Evolutionary conservation across 2,329 filamentous ascomycete genomes (phyloP).

Genomic region (Penicillium sp.): DNA sequence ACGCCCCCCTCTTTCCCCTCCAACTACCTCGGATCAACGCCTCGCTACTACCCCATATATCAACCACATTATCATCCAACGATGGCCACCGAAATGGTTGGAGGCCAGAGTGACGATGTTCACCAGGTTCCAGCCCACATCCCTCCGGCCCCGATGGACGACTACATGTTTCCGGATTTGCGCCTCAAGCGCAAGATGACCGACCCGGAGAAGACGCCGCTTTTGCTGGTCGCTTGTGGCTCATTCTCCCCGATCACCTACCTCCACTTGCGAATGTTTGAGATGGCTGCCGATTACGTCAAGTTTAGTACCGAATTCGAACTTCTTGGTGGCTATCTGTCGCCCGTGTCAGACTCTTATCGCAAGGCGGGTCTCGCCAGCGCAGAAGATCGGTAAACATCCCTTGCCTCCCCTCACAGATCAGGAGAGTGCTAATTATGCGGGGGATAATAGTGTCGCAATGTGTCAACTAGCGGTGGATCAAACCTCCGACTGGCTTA

Average conservation of each 20-base stretch:
- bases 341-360: conserved; percentile 73
- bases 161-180: conserved; percentile 47
- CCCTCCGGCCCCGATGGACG: conserved; percentile 35
- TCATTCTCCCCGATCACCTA: conserved; percentile 64
- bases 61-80: background rate
- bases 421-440: background rate
- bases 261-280: conserved; percentile 77
- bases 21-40: conserved; percentile 4
- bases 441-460: conserved; percentile 54
- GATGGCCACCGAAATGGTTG: conserved; percentile 31
- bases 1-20: background rate
- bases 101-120: conserved; percentile 30
- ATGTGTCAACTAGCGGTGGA: conserved; percentile 83
- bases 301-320: conserved; percentile 77
- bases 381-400: conserved; percentile 62
- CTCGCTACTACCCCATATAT: conserved; percentile 1
- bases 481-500: conserved; percentile 73
- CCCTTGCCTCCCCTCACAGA: too few relatives aligned
- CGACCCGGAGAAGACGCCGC: conserved; percentile 49
- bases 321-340: conserved; percentile 81
- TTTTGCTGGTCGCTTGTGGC: conserved; percentile 51
- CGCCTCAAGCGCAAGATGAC: conserved; percentile 49
- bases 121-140: conserved; percentile 23
- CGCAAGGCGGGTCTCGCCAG: conserved; percentile 78
- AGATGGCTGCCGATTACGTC: conserved; percentile 79